These are phyloP conservation scores for Truncatella angustata DNA, from an alignment of 2,329 filamentous ascomycete species.

Conservation along the genomic window DNA sequence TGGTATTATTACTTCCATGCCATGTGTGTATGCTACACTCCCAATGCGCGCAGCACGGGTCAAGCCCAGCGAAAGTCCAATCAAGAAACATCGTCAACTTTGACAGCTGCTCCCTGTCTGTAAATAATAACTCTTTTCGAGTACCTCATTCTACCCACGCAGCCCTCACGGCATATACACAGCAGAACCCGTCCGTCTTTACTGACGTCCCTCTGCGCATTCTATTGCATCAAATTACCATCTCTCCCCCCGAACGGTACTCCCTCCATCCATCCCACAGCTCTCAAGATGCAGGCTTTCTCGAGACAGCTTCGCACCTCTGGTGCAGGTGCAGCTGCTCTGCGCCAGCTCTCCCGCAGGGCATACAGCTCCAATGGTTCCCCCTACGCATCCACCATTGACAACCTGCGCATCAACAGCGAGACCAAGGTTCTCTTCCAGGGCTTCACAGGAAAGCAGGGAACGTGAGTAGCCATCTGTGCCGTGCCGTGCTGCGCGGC, in stretches of 20 bases:
- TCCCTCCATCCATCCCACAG: no score
- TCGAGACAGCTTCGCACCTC: conserved; percentile 63
- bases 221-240: no score
- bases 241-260: no score
- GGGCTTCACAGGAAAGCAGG: conserved; percentile 96
- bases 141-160: not conserved
- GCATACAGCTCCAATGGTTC: conserved; percentile 71
- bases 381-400: conserved; percentile 69
- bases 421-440: conserved; percentile 96
- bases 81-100: conserved; percentile 2
- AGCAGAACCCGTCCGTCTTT: conserved; percentile 4
- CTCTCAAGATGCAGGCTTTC: conserved; percentile 76
- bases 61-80: not conserved
- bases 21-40: no score
- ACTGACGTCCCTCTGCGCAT: not conserved
- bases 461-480: conserved; percentile 65
- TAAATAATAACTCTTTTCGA: conserved; percentile 4
- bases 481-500: no score
- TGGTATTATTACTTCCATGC: no score
- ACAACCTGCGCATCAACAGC: conserved; percentile 88
- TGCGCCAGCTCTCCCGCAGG: conserved; percentile 64
- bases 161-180: conserved; percentile 1
- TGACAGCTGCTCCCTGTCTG: conserved; percentile 4
- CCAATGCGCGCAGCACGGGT: not conserved
- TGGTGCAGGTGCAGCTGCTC: conserved; percentile 67